phyloP scores from a whole-genome alignment of 495 filamentous ascomycete species.

The Platismatia glauca region DNA sequence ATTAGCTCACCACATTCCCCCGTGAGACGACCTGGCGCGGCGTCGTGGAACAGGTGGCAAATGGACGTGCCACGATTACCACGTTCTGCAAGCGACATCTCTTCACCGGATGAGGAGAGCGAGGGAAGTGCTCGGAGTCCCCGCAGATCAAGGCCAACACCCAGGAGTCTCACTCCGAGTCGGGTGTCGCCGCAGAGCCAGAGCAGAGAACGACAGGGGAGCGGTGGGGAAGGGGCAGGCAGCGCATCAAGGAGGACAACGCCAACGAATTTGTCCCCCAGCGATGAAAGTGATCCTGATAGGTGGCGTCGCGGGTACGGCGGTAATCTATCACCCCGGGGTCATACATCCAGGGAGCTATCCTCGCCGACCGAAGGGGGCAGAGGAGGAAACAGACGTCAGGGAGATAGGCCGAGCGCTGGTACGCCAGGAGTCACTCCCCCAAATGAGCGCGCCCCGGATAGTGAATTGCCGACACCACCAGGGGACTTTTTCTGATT shows the following conservation, averaged over 20 bases:
- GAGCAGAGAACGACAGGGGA: constrained; percentile 7
- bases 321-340: background rate
- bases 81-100: constrained; percentile 9
- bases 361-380: background rate
- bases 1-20: constrained; percentile 2
- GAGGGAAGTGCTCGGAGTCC: background rate
- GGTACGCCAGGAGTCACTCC: background rate
- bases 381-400: background rate
- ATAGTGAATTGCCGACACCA: background rate
- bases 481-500: constrained; percentile 9
- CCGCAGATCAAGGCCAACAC: background rate
- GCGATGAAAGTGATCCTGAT: constrained; percentile 2
- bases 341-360: background rate
- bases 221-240: background rate
- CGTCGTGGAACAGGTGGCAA: constrained; percentile 3
- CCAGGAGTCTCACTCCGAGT: background rate
- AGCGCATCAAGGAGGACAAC: background rate
- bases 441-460: background rate
- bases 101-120: constrained; percentile 9
- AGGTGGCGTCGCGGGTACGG: constrained; percentile 3
- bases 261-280: background rate
- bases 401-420: constrained; percentile 2
- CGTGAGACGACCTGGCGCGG: background rate
- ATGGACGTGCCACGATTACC: constrained; percentile 5
- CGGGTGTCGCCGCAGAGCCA: background rate